Conservation (phyloP, 148 eudicot species). For the Amaranthus cruentus region DNA sequence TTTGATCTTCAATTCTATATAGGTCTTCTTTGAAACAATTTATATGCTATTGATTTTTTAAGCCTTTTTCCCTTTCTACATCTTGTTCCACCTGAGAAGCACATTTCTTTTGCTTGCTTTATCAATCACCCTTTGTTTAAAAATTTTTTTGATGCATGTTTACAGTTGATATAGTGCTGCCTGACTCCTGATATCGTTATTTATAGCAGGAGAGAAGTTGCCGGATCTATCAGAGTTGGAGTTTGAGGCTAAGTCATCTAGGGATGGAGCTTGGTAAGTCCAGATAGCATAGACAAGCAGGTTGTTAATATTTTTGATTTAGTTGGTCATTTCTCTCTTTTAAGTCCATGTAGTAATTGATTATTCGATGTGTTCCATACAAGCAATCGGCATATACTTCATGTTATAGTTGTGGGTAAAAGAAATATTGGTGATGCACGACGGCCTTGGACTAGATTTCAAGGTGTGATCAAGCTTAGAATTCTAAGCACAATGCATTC, state of each 20-base stretch:
- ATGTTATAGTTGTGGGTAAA: neutral
- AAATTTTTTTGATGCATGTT: neutral
- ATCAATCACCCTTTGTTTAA: neutral
- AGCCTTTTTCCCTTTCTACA: neutral
- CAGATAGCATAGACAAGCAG: neutral
- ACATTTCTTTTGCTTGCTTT: neutral
- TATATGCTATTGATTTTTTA: neutral
- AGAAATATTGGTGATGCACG: neutral
- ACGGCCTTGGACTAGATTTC: neutral
- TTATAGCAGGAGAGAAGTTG: slow-evolving; percentile 41
- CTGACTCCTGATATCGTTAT: slow-evolving; percentile 14
- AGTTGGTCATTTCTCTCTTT: neutral
- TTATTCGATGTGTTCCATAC: neutral
- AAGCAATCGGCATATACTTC: neutral
- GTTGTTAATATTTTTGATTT: neutral
- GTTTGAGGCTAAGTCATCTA: slow-evolving; percentile 79
- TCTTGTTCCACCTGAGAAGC: neutral
- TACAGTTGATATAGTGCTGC: neutral
- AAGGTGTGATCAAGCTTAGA: neutral
- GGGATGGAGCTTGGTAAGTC: slow-evolving; percentile 82
- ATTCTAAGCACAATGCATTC: neutral
- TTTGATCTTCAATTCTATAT: neutral
- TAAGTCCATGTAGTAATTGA: slow-evolving; percentile 6
- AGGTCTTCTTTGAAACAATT: neutral
- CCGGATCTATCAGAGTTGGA: slow-evolving; percentile 53